Evolutionary conservation across 2,329 filamentous ascomycete genomes (phyloP), one percentile per base, ranked within the genome.

Genomic region (Botryotinia narcissicola): DNA sequence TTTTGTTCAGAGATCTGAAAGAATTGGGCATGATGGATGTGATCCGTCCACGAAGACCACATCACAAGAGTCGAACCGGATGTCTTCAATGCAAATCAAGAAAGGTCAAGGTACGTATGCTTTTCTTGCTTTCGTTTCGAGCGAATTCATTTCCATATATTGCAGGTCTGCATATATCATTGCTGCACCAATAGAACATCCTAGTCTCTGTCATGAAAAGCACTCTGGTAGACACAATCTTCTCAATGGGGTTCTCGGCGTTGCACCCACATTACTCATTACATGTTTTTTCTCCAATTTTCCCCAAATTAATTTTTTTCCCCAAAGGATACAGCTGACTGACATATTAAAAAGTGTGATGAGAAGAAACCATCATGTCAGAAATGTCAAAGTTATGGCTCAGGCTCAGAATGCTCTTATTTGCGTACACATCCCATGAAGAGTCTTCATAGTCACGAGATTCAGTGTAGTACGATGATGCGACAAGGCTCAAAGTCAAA

Each of bases 61-160:
- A 82, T 77, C 79, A 81, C 54, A 82, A 82, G 74, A 81, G 80
- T 44, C 76, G 81, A 20, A 79, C 75, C 16, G 81, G 81, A 18
- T 82, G 81, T 71, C 48, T 77, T 16, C 80, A 81, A 73, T 82
- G 80, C 73, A 82, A 82, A 72, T 74, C 78, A 74, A 73, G 80
- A 54, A 81, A 81, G 73, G 78, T 82, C 73, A 82, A 82, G 80
- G 80, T 81, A 78, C 71, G 29, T 62, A 32, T 32, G 64, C n/a
- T 71, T n/a, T 71, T 69, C 44, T 48, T 69, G 20, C 16, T 64
- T 42, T 51, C 62, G n/a, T 46, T 37, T 10, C 10, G 48, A 16
- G 14, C 32, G 25, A 40, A 25, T 25, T 29, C 22, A 37, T 14
- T 29, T 16, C 51, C n/a, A 57, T 35, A n/a, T 51, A 51, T 14